These are phyloP conservation scores for Alternaria incomplexa DNA, from an alignment of 2,329 filamentous ascomycete genomes.

Conservation along the genomic window DNA sequence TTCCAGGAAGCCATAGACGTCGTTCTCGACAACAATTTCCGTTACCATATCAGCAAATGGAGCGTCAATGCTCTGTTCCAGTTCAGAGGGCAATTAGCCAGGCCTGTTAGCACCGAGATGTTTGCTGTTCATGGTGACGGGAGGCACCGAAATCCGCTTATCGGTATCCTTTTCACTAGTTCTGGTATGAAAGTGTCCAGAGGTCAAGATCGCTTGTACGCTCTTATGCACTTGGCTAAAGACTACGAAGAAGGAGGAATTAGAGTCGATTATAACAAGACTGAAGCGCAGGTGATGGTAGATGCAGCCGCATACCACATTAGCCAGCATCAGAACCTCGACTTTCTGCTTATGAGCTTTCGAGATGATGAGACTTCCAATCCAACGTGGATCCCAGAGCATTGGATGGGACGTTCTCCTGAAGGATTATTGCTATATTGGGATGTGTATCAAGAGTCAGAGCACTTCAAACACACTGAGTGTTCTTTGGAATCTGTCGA, in stretches of 20 bases:
- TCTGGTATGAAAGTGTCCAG: accelerated
- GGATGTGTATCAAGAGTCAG: too few species aligned
- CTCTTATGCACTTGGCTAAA: neutral
- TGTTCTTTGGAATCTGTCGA: too few species aligned
- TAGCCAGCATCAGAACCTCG: neutral
- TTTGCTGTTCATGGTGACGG: neutral
- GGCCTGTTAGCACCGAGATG: neutral
- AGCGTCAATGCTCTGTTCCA: too few species aligned
- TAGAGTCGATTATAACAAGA: neutral
- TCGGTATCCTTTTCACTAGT: too few species aligned
- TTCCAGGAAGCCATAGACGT: neutral
- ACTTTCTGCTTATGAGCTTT: accelerated
- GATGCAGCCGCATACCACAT: neutral
- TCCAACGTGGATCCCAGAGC: neutral
- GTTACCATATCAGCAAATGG: too few species aligned
- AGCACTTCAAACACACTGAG: too few species aligned
- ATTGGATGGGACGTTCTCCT: neutral
- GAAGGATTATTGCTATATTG: too few species aligned
- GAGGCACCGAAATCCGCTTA: too few species aligned
- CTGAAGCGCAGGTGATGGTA: neutral
- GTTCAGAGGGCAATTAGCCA: too few species aligned
- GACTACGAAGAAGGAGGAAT: neutral
- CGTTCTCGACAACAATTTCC: too few species aligned
- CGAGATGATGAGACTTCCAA: too few species aligned
- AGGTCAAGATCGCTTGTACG: neutral